Conservation (phyloP, 1,284 basidiomycete genomes). For the Tilletia caries region DNA sequence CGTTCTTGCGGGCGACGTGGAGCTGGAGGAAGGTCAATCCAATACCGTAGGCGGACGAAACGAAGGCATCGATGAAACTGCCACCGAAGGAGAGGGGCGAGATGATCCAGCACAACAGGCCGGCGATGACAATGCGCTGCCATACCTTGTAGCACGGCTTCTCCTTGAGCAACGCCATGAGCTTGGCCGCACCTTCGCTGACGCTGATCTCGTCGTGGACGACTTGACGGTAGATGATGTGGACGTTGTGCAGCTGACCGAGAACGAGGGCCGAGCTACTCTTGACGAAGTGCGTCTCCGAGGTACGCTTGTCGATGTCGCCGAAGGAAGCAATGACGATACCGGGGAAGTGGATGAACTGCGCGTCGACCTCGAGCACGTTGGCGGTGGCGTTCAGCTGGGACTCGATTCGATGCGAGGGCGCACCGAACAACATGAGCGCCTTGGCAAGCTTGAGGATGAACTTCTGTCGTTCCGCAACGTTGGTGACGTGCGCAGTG, state of each 20-base stretch:
- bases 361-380: slow-evolving; percentile 71
- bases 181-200: slow-evolving; percentile 63
- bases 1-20: slow-evolving; percentile 71
- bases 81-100: slow-evolving; percentile 64
- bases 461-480: slow-evolving; percentile 62
- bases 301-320: slow-evolving; percentile 56
- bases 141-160: slow-evolving; percentile 49
- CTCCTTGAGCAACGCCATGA: slow-evolving; percentile 64
- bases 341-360: slow-evolving; percentile 64
- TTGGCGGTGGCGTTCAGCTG: slow-evolving; percentile 74
- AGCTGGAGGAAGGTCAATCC: slow-evolving; percentile 72
- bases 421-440: slow-evolving; percentile 75
- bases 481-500: slow-evolving; percentile 41
- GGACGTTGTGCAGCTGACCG: slow-evolving; percentile 26
- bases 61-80: slow-evolving; percentile 65
- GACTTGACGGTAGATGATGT: slow-evolving; percentile 69
- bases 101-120: slow-evolving; percentile 67
- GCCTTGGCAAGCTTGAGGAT: slow-evolving; percentile 75
- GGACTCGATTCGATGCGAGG: slow-evolving; percentile 72
- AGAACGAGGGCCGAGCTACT: slow-evolving; percentile 23
- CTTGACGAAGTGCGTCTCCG: slow-evolving; percentile 73
- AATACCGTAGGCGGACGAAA: slow-evolving; percentile 69
- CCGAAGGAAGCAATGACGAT: slow-evolving; percentile 37
- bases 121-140: slow-evolving; percentile 64
- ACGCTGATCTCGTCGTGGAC: slow-evolving; percentile 70